Evolutionary conservation across 768 basidiomycete species (phyloP).

Genomic region (Russula dissimulans): DNA sequence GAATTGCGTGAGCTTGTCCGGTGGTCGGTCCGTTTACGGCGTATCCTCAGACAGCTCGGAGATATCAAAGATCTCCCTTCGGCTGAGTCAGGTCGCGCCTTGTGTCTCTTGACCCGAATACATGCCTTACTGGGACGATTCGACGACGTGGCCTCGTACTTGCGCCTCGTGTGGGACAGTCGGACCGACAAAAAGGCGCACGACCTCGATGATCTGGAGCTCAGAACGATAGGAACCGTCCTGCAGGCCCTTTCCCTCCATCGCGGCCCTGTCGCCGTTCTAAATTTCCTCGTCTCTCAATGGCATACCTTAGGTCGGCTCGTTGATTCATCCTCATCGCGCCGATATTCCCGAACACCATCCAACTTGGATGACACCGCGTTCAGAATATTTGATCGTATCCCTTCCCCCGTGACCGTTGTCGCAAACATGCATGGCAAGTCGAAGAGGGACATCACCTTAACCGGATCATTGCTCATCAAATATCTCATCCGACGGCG

Average conservation of each 20-base stretch:
- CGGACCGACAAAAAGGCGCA: not conserved
- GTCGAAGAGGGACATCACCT: not conserved
- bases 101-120: conserved; percentile 14
- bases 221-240: conserved; percentile 9
- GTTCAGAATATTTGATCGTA: conserved; percentile 8
- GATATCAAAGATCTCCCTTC: not conserved
- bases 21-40: conserved; percentile 13
- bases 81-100: not conserved
- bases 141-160: conserved; percentile 1
- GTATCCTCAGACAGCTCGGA: not conserved
- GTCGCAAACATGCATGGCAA: conserved; percentile 1
- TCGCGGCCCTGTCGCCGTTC: conserved; percentile 11
- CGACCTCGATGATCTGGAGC: not conserved
- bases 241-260: conserved; percentile 5
- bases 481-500: conserved; percentile 9
- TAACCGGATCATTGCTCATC: conserved; percentile 11
- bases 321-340: not conserved
- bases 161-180: not conserved
- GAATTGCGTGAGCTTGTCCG: conserved; percentile 10
- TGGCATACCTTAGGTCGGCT: conserved; percentile 7
- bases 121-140: conserved; percentile 11
- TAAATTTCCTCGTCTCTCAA: conserved; percentile 10
- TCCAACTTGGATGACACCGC: not conserved
- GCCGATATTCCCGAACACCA: not conserved
- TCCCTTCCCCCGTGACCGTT: conserved; percentile 5